Evolutionary conservation across 2,329 filamentous ascomycete species (phyloP).

Genomic region (Aspergillus sp.): DNA sequence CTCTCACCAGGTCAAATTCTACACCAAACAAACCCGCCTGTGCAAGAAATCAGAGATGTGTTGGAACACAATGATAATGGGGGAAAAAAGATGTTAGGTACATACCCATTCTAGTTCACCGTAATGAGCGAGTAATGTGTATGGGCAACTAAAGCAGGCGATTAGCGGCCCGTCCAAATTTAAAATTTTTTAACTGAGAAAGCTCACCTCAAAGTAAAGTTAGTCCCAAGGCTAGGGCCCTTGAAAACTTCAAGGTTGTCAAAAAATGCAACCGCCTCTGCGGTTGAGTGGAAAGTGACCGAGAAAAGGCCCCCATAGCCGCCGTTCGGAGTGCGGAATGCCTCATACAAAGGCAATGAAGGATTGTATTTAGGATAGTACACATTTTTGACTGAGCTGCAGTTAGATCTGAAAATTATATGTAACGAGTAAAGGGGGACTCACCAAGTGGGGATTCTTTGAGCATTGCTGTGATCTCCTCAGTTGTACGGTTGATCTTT

Average conservation of each 20-base stretch:
- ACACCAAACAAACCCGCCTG: slow-evolving; percentile 75
- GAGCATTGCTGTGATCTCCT: slow-evolving; percentile 75
- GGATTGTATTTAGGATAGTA: slow-evolving; percentile 83
- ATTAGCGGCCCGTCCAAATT: slow-evolving; percentile 10
- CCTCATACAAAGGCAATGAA: slow-evolving; percentile 73
- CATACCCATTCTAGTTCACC: slow-evolving; percentile 82
- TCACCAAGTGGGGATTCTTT: slow-evolving; percentile 54
- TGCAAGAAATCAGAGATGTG: background rate
- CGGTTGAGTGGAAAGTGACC: slow-evolving; percentile 70
- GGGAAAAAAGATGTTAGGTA: slow-evolving; percentile 11
- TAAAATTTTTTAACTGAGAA: background rate
- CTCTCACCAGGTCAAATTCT: slow-evolving; percentile 73
- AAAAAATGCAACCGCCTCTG: slow-evolving; percentile 77
- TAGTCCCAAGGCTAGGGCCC: slow-evolving; percentile 91
- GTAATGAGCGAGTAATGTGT: slow-evolving; percentile 89
- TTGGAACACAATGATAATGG: background rate
- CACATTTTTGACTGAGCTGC: slow-evolving; percentile 67
- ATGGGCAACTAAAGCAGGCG: slow-evolving; percentile 65
- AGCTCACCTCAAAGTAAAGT: slow-evolving; percentile 75
- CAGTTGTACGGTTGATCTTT: slow-evolving; percentile 81
- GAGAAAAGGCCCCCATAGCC: slow-evolving; percentile 91
- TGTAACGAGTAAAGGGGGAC: slow-evolving; percentile 7
- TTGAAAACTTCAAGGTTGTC: slow-evolving; percentile 86
- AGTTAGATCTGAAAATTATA: slow-evolving; percentile 13
- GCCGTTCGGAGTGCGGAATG: slow-evolving; percentile 68